Base-by-base conservation (phyloP, 2,329 filamentous ascomycete species). In the Fusarium verrucosum region DNA sequence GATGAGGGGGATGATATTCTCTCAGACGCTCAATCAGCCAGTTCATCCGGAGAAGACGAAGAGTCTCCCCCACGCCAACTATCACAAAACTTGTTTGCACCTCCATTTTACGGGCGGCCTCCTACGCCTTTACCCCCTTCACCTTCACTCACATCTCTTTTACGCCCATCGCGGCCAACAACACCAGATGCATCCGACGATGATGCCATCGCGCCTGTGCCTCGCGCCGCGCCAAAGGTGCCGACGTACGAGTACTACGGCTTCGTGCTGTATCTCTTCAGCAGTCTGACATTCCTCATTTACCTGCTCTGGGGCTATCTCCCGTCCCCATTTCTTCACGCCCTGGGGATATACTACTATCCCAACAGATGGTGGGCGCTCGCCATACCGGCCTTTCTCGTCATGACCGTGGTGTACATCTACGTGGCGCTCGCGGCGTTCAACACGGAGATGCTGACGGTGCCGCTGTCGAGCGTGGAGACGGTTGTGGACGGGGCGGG, bases 231-330 rank as follows among this genome's bases (percentile, higher is more conserved):
- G 50, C 95, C 95, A 3, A 93, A 95, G 75, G 94, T 99, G 4
- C 95, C 95, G n/a, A 99, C 95, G 0, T 98, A 99, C 80, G 95
- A 99, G 76, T 99, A 98, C 85, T 98, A 98, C 76, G 95, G 95
- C 75, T 99, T 99, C 79, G 94, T 96, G 50, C 86, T 99, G 45
- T 98, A 99, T 80, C 85, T 99, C 35, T 92, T 94, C 74, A 94
- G 90, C 62, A 92, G 89, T 20, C 82, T 95, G 47, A 88, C 88
- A 3, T 98, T 98, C 75, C 81, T 90, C 74, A 83, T 86, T 73
- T 90, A 87, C 75, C 80, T 89, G 14, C 81, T 89, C 11, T 97
- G 94, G 95, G 91, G 91, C 14, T 98, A 95, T 78, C 87, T 98
- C 7, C 95, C 95, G 0, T 92, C 91, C 22, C 93, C 94, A 0